Evolutionary conservation across 768 basidiomycete species (phyloP), one percentile per base, ranked within the genome.

Genomic region (Phylloporus sp.): DNA sequence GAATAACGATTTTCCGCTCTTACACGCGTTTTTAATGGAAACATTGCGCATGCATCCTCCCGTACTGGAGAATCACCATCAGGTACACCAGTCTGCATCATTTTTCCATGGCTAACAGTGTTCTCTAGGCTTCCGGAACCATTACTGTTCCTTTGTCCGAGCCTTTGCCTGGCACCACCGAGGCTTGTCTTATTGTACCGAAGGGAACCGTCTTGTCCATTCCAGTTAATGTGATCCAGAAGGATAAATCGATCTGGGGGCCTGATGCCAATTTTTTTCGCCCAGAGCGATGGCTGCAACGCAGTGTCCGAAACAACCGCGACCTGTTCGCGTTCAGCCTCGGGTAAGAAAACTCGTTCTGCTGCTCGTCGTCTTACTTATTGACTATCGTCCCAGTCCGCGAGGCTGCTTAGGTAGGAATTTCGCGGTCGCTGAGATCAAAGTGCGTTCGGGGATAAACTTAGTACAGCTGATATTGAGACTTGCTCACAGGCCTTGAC

Each of bases 11-110:
- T 76, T 73, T 52, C 79, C 81, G 1, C 70, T 84, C 38, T 72
- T 88, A 16, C 80, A 86, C 46, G 80, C 82, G 2, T 77, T 82
- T 9, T 51, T 86, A 40, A 78, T 79, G 58, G 84, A 86, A 64
- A 79, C 79, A 4, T 67, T 86, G 16, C 78, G 85, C 26, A 62
- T 85, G 41, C 81, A 85, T 58, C 78, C 84, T 16, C 75, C 83
- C 1, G 76, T 86, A 29, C 60, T 81, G 26, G 84, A 85, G 63
- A 84, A 85, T 56, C 80, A 85, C 58, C 83, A 86, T 50, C 79
- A 82, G 69, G 81, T 77, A 34, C 45, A 56, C 24, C 18, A 27
- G 24, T 43, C 28, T 35, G 18, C 20, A 35, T 43, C 10, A 16
- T 39, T 20, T 47, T 26, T 5, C 39, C 26, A 16, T 27, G 26